phyloP scores from a whole-genome alignment of 495 filamentous ascomycete species.

The Cenococcum geophilum region DNA sequence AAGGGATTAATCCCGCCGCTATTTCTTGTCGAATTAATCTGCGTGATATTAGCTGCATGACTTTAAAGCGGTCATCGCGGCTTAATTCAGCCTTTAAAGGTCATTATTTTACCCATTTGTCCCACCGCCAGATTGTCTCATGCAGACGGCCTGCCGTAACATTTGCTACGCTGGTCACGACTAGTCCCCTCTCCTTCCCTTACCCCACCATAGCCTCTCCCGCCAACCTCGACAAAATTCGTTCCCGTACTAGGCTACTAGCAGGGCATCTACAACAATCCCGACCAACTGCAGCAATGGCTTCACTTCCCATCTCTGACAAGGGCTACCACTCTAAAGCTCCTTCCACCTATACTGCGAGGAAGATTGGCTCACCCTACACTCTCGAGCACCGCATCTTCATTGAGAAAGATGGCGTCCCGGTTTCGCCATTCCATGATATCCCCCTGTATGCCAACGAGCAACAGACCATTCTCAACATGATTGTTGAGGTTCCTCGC shows the following conservation, averaged over 20 bases:
- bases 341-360: constrained; percentile 54
- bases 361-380: constrained; percentile 84
- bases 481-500: constrained; percentile 97
- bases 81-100: constrained; percentile 13
- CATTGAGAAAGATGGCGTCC: constrained; percentile 94
- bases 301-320: constrained; percentile 35
- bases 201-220: constrained; percentile 25
- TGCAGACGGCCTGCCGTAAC: constrained; percentile 31
- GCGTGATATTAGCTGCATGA: constrained; percentile 2
- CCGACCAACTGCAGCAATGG: constrained; percentile 34
- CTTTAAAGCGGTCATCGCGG: constrained; percentile 9
- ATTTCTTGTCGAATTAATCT: background rate
- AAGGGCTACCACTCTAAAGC: constrained; percentile 48
- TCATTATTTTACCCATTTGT: constrained; percentile 2
- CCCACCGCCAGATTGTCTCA: constrained; percentile 16
- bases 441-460: constrained; percentile 94
- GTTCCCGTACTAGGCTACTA: constrained; percentile 34
- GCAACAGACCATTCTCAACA: constrained; percentile 92
- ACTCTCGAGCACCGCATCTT: constrained; percentile 96
- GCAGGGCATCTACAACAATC: constrained; percentile 29
- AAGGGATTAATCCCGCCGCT: background rate
- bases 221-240: constrained; percentile 29
- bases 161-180: constrained; percentile 34
- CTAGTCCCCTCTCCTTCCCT: constrained; percentile 18
- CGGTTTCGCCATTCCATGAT: constrained; percentile 95